Conservation (phyloP, 2,329 filamentous ascomycete genomes). For the Pseudopyricularia cyperi region DNA sequence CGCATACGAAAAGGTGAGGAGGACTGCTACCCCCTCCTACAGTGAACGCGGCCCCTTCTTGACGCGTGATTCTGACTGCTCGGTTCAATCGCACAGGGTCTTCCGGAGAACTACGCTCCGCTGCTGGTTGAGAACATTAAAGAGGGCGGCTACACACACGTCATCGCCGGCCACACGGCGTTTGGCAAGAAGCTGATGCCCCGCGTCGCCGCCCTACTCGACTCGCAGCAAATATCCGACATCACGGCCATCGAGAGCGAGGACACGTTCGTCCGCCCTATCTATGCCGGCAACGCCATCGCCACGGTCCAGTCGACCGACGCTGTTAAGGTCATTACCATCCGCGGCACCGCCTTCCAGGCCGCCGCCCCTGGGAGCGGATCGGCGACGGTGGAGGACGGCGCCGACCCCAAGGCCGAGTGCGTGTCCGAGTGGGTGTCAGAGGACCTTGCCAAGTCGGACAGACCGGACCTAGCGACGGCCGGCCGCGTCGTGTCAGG, state of each 20-base stretch:
- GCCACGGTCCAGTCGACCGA: slow-evolving; percentile 89
- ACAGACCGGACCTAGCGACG: slow-evolving; percentile 86
- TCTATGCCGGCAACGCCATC: slow-evolving; percentile 96
- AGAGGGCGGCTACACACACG: slow-evolving; percentile 84
- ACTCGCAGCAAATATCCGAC: slow-evolving; percentile 88
- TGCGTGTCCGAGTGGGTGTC: slow-evolving; percentile 77
- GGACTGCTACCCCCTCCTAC: too few species aligned
- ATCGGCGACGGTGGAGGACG: slow-evolving; percentile 59
- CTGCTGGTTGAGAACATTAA: slow-evolving; percentile 93
- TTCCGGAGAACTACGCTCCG: slow-evolving; percentile 90
- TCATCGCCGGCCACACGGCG: slow-evolving; percentile 81
- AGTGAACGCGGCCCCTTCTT: too few species aligned
- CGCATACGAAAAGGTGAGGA: slow-evolving; percentile 74
- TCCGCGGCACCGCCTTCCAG: slow-evolving; percentile 85
- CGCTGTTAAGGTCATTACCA: slow-evolving; percentile 74
- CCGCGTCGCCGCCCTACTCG: slow-evolving; percentile 78
- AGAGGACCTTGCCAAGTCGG: slow-evolving; percentile 84
- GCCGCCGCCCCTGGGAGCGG: slow-evolving; percentile 57
- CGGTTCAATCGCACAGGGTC: slow-evolving; percentile 39
- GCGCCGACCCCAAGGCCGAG: slow-evolving; percentile 68
- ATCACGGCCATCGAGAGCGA: slow-evolving; percentile 77
- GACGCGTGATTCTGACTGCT: background rate
- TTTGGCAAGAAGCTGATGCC: slow-evolving; percentile 95
- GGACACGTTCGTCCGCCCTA: slow-evolving; percentile 89
- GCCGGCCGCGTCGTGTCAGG: slow-evolving; percentile 84